Evolutionary conservation across 2,329 filamentous ascomycete genomes (phyloP).

Genomic region (Geosmithia morbida): DNA sequence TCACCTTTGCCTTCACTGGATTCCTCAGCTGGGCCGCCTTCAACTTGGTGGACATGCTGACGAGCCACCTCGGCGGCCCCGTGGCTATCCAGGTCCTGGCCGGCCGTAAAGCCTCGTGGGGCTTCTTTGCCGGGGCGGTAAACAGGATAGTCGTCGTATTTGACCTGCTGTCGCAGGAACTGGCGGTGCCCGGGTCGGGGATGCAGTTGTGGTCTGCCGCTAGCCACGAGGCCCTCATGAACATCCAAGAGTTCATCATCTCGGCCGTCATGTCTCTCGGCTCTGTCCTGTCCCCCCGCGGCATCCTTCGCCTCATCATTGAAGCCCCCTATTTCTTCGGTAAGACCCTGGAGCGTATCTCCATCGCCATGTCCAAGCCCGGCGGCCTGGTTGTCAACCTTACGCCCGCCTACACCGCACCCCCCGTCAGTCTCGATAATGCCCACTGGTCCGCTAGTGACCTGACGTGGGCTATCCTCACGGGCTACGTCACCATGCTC

Average conservation of each 20-base stretch:
- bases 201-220: conserved; percentile 64
- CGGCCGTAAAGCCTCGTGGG: conserved; percentile 24
- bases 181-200: conserved; percentile 41
- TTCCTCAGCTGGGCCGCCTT: conserved; percentile 28
- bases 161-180: conserved; percentile 33
- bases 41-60: conserved; percentile 22
- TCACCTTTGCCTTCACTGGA: conserved; percentile 50
- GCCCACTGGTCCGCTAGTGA: conserved; percentile 55
- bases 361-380: background rate
- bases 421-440: conserved; percentile 37
- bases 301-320: background rate
- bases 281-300: background rate
- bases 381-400: conserved; percentile 12
- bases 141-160: conserved; percentile 24
- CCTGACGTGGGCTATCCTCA: conserved; percentile 55
- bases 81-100: conserved; percentile 13
- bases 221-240: conserved; percentile 55
- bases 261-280: conserved; percentile 23
- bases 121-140: conserved; percentile 24
- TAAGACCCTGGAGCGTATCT: background rate
- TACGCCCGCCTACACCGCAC: conserved; percentile 6
- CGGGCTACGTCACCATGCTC: conserved; percentile 70
- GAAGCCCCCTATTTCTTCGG: background rate
- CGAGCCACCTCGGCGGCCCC: conserved; percentile 16
- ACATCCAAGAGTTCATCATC: conserved; percentile 39